These are phyloP conservation scores for Cercophora samala DNA, from an alignment of 495 filamentous ascomycete species.

Conservation along the genomic window DNA sequence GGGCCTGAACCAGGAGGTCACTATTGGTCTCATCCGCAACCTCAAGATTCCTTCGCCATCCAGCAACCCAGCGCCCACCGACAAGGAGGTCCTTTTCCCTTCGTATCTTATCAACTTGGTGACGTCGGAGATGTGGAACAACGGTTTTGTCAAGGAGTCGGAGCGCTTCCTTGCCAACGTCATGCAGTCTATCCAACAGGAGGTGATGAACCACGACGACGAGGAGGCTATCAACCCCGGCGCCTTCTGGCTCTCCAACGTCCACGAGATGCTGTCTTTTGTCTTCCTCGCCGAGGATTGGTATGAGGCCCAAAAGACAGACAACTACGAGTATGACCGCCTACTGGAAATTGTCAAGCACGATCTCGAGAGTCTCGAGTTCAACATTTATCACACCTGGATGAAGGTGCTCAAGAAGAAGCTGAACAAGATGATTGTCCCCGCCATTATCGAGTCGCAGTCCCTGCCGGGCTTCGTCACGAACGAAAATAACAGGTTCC, in stretches of 20 bases:
- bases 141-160: conserved; percentile 98
- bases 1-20: conserved; percentile 90
- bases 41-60: conserved; percentile 89
- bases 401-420: conserved; percentile 99
- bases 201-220: conserved; percentile 97
- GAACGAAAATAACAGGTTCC: conserved; percentile 94
- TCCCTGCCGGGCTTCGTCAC: conserved; percentile 98
- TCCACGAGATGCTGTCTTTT: conserved; percentile 99
- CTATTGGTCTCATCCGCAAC: conserved; percentile 91
- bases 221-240: conserved; percentile 97
- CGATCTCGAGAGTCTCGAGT: conserved; percentile 95
- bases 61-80: conserved; percentile 79
- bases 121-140: conserved; percentile 99
- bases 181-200: conserved; percentile 98
- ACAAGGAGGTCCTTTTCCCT: conserved; percentile 98
- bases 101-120: conserved; percentile 99
- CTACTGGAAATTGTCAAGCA: conserved; percentile 98
- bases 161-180: conserved; percentile 98
- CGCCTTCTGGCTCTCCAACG: conserved; percentile 98
- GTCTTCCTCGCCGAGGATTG: conserved; percentile 99
- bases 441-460: conserved; percentile 98
- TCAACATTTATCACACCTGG: conserved; percentile 99
- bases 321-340: conserved; percentile 98
- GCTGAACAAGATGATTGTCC: conserved; percentile 98
- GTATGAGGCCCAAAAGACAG: conserved; percentile 99